These are phyloP conservation scores for Penicillium sp. DNA, from an alignment of 2,329 filamentous ascomycete genomes.

Conservation along the genomic window DNA sequence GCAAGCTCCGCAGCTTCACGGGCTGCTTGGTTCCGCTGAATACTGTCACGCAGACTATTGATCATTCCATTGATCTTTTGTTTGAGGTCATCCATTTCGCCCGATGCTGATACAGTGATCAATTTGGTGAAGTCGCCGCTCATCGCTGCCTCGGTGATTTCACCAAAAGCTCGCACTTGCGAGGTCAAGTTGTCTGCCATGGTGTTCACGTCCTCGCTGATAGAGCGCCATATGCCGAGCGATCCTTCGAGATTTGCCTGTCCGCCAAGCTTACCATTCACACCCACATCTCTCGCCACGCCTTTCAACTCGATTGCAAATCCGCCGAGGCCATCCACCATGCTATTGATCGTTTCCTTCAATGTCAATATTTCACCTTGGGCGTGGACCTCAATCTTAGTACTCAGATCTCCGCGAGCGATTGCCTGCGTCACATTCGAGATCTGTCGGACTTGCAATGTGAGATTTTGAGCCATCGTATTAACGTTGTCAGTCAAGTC, in stretches of 20 bases:
- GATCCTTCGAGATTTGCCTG: conserved; percentile 90
- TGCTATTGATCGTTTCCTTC: conserved; percentile 96
- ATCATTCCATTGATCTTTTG: conserved; percentile 99
- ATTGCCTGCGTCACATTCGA: conserved; percentile 92
- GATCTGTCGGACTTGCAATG: conserved; percentile 75
- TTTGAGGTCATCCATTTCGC: conserved; percentile 97
- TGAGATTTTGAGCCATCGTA: conserved; percentile 65
- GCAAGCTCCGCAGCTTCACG: conserved; percentile 91
- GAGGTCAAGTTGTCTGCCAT: conserved; percentile 85
- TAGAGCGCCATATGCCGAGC: conserved; percentile 93
- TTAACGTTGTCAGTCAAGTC: conserved; percentile 67
- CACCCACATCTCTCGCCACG: conserved; percentile 90
- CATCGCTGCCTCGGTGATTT: conserved; percentile 92
- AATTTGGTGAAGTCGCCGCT: conserved; percentile 94
- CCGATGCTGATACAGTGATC: conserved; percentile 91
- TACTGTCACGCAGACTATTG: conserved; percentile 87
- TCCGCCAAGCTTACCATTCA: conserved; percentile 96
- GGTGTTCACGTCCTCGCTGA: conserved; percentile 91
- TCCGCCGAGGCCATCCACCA: conserved; percentile 89
- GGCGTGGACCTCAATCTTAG: conserved; percentile 90
- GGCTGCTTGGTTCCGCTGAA: conserved; percentile 90
- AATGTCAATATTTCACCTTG: conserved; percentile 89
- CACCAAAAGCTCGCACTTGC: conserved; percentile 91
- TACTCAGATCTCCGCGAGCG: conserved; percentile 89
- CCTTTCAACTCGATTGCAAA: conserved; percentile 94